Percentiles rank a stretch among this genome's conserved stretches.
Conservation (phyloP, 1,284 basidiomycete genomes). For the Cronartium ribicola region DNA sequence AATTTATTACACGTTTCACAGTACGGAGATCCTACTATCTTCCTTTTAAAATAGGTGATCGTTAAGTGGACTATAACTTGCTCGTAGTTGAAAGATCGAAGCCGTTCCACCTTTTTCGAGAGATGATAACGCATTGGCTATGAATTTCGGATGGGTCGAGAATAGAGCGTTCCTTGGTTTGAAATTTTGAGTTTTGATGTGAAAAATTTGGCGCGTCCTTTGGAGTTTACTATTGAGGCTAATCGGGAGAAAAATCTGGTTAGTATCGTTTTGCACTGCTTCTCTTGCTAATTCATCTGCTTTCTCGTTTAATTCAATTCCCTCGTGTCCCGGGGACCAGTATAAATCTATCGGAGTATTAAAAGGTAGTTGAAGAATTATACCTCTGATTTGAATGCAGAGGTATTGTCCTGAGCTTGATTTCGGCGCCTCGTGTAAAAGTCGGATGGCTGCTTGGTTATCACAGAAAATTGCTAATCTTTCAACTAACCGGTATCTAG, state of each 20-base stretch:
- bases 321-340: constrained; percentile 19
- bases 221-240: not conserved
- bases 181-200: not conserved
- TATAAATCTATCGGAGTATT: not conserved
- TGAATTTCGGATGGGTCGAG: not conserved
- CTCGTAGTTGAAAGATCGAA: not conserved
- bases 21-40: constrained; percentile 1
- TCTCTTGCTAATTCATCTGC: constrained; percentile 10
- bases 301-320: constrained; percentile 10
- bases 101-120: not conserved
- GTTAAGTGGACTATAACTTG: constrained; percentile 9
- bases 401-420: not conserved
- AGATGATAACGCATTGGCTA: not conserved
- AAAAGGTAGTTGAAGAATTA: not conserved
- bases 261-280: not conserved
- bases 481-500: not conserved
- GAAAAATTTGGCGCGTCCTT: not conserved
- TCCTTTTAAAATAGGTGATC: not conserved
- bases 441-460: not conserved
- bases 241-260: not conserved
- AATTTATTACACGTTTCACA: constrained; percentile 1
- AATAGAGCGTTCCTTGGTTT: not conserved
- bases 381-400: not conserved
- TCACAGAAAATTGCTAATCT: not conserved
- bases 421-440: not conserved